Base-by-base conservation (phyloP, 108 stramenopile genomes). In the Skeletonema costatum region DNA sequence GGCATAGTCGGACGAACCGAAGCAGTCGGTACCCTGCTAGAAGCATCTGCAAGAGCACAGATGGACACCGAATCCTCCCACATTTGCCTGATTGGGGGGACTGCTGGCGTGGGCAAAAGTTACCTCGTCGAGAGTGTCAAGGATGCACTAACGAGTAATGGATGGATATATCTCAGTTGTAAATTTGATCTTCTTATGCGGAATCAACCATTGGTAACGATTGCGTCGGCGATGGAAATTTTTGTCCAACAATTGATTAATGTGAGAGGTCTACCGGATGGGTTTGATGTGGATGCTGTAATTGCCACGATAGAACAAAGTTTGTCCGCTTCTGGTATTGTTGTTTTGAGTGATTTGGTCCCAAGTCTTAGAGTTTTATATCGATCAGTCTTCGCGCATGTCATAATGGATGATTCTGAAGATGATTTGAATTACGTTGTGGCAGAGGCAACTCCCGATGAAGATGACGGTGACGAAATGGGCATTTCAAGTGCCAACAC, bases 341-440 rank as follows among this genome's bases (percentile, higher is more conserved):
- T 51, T n/a, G 50, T 51, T 51, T 51, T 51, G 50, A 51, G 50
- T 51, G 50, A 51, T 51, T 51, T 51, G 17, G 50, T 51, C n/a
- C 50, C 50, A 19, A 19, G 50, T 19, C 19, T 51, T 5, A 4
- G 50, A 51, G 19, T 51, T 19, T 51, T 51, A 12, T 51, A 51
- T 51, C 50, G 17, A 7, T 5, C n/a, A 5, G 17, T 51, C n/a
- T 51, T 51, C 3, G 50, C 50, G 6, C 50, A 19, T 51, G 50
- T 51, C 6, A 51, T 51, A 6, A 51, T 51, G n/a, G 50, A 51
- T 19, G 50, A 51, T 51, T 41, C 39, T 41, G 39, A 41, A 12
- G 50, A 51, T 19, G 50, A 51, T 13, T 51, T 6, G 50, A 6
- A 51, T 51, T 17, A 51, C 17, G 5, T 51, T 51, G 50, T 1